Conservation (phyloP, 2,329 filamentous ascomycete genomes). For the Pseudocercospora macadamiae region DNA sequence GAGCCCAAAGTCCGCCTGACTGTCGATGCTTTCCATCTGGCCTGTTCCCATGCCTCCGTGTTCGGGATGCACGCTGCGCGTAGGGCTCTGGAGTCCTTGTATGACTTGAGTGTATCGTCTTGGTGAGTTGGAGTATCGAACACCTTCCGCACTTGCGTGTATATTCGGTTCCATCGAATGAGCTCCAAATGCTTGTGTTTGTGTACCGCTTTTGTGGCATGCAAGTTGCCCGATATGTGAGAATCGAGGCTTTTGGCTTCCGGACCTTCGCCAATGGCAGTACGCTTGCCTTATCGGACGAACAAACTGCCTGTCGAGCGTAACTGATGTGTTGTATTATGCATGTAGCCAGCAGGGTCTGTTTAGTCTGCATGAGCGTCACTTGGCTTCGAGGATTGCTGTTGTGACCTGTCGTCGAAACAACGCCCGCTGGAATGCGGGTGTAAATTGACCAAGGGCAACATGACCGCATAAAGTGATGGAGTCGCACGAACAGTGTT, state of each 20-base stretch:
- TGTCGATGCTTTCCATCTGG: constrained; percentile 35
- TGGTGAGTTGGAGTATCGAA: constrained; percentile 38
- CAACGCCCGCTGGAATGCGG: constrained; percentile 31
- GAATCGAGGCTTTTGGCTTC: neutral
- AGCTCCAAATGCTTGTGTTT: constrained; percentile 3
- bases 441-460: constrained; percentile 18
- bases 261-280: neutral
- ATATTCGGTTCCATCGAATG: constrained; percentile 15
- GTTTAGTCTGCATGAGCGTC: constrained; percentile 12
- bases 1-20: constrained; percentile 34
- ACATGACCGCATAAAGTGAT: constrained; percentile 17
- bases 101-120: constrained; percentile 39
- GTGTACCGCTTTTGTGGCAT: constrained; percentile 9
- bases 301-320: neutral
- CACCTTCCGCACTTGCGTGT: constrained; percentile 14
- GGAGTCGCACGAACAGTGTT: constrained; percentile 19
- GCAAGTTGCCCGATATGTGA: constrained; percentile 1
- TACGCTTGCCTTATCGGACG: neutral
- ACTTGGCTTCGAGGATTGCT: constrained; percentile 4
- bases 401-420: constrained; percentile 23
- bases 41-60: constrained; percentile 17
- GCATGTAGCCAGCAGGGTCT: constrained; percentile 6
- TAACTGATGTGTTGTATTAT: constrained; percentile 5
- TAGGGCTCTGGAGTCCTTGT: constrained; percentile 37
- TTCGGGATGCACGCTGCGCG: constrained; percentile 40